Conservation (phyloP, 2,329 filamentous ascomycete species). For the Fusarium nisikadoi region DNA sequence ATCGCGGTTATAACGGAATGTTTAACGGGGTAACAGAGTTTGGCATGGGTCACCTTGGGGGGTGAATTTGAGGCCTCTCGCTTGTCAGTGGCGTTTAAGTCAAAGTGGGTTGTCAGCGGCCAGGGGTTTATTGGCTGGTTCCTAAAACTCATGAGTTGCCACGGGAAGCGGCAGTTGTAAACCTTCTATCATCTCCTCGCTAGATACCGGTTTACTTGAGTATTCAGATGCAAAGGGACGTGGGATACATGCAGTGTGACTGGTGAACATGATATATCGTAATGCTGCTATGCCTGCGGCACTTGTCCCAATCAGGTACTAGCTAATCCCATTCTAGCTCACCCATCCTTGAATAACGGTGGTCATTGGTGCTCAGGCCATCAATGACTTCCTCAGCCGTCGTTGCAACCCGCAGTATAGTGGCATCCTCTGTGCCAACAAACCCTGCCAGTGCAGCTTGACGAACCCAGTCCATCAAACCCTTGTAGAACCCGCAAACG, state of each 20-base stretch:
- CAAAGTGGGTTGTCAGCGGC: too few relatives aligned
- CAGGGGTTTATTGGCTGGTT: too few relatives aligned
- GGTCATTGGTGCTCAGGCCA: neutral
- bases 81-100: too few relatives aligned
- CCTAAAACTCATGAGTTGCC: too few relatives aligned
- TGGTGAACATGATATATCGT: neutral
- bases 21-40: too few relatives aligned
- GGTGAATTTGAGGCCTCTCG: too few relatives aligned
- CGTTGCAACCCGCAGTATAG: neutral
- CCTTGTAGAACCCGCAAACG: neutral
- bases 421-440: neutral
- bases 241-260: neutral
- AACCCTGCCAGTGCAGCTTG: neutral
- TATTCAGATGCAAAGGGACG: too few relatives aligned
- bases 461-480: neutral
- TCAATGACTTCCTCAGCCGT: neutral
- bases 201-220: too few relatives aligned
- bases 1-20: too few relatives aligned
- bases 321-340: neutral
- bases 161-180: too few relatives aligned
- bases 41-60: too few relatives aligned
- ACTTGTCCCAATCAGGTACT: fast-evolving
- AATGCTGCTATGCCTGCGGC: neutral
- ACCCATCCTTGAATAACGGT: neutral
- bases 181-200: too few relatives aligned